Percentiles rank a stretch among this genome's conserved stretches.
Evolutionary conservation across 495 filamentous ascomycete species (phyloP).

Genomic region (Neurospora intermedia): DNA sequence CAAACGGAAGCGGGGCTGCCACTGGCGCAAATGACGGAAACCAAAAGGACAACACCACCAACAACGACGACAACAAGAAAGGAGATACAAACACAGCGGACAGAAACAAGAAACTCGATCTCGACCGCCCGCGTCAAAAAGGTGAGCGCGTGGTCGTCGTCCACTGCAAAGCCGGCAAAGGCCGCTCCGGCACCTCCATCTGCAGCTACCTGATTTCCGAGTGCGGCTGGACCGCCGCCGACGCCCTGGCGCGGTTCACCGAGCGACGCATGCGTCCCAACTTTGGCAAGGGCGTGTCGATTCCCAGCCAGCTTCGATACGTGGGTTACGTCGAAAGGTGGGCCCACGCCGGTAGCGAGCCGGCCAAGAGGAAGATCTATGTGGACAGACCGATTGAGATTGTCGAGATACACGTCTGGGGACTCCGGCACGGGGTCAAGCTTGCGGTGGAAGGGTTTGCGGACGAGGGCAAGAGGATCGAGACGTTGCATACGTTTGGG

Average conservation of each 20-base stretch:
- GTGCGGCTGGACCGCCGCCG: constrained; percentile 69
- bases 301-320: constrained; percentile 84
- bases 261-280: constrained; percentile 77
- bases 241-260: constrained; percentile 77
- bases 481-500: constrained; percentile 71
- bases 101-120: not conserved
- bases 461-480: constrained; percentile 78
- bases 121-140: constrained; percentile 7
- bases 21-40: not conserved
- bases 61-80: constrained; percentile 9
- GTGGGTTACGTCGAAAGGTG: constrained; percentile 84
- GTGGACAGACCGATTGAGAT: constrained; percentile 77
- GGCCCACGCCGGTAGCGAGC: constrained; percentile 41
- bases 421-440: constrained; percentile 77
- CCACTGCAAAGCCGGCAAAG: constrained; percentile 96
- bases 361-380: constrained; percentile 49
- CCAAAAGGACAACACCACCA: constrained; percentile 12
- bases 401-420: constrained; percentile 82
- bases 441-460: constrained; percentile 76
- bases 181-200: constrained; percentile 78
- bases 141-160: constrained; percentile 69
- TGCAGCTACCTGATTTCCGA: constrained; percentile 85
- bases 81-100: not conserved
- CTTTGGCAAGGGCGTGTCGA: constrained; percentile 85
- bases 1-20: not conserved